phyloP scores from a whole-genome alignment of 176 grass and related monocot genomes.

The Thalia dealbata region DNA sequence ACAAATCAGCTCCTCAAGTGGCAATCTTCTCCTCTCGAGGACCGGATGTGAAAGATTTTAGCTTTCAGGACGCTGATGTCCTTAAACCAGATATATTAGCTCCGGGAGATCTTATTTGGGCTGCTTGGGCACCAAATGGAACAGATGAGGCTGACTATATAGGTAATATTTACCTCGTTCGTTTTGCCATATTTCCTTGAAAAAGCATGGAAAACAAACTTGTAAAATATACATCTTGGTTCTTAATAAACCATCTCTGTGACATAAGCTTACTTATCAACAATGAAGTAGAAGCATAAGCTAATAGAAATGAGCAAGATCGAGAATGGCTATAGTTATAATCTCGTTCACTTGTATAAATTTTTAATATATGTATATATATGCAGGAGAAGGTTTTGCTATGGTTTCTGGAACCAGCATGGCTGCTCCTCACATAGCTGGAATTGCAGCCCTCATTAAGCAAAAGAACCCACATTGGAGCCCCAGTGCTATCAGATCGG shows the following conservation, averaged over 20 bases:
- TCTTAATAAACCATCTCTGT: no score
- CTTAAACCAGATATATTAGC: conserved; percentile 93
- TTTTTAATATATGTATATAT: not conserved
- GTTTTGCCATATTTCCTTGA: not conserved
- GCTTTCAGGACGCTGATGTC: conserved; percentile 95
- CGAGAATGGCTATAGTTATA: no score
- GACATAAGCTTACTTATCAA: not conserved
- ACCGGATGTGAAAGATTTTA: conserved; percentile 98
- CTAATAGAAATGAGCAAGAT: not conserved
- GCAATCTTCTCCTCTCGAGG: conserved; percentile 91
- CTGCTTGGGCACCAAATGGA: conserved; percentile 92
- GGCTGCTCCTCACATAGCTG: conserved; percentile 92
- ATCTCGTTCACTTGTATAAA: no score
- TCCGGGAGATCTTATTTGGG: conserved; percentile 94
- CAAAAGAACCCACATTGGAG: conserved; percentile 95
- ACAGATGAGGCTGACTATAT: conserved; percentile 81
- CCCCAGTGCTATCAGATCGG: conserved; percentile 84
- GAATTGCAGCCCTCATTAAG: conserved; percentile 94
- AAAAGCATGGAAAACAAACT: no score
- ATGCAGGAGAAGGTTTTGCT: conserved; percentile 83
- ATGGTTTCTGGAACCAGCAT: conserved; percentile 99
- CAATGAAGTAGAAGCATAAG: not conserved
- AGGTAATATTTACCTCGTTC: conserved; percentile 28
- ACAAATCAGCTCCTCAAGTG: conserved; percentile 94
- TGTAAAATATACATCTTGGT: no score